phyloP scores from a whole-genome alignment of 345 rosid species.

The Carallia pectinifolia region DNA sequence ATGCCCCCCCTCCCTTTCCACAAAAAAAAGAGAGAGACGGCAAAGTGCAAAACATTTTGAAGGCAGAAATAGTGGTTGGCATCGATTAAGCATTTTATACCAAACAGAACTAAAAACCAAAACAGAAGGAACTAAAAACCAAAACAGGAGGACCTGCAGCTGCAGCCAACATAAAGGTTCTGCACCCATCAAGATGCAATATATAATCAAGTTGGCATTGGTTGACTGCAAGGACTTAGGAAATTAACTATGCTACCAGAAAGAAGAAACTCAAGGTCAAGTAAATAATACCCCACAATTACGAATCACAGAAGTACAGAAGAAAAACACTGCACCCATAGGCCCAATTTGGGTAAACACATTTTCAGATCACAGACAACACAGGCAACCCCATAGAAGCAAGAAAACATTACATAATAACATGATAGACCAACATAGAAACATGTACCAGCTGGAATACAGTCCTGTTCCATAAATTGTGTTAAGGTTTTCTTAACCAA shows the following conservation, averaged over 20 bases:
- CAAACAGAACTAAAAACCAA: constrained; percentile 13
- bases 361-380: neutral
- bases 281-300: neutral
- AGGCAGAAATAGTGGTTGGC: neutral
- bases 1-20: neutral
- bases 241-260: neutral
- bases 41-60: neutral
- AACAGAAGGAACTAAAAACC: constrained; percentile 11
- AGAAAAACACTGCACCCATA: too few species aligned
- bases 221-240: neutral
- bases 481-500: neutral
- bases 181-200: neutral
- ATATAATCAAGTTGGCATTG: constrained; percentile 3
- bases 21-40: neutral
- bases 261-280: neutral
- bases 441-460: neutral
- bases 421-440: neutral
- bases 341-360: neutral
- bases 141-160: constrained; percentile 8
- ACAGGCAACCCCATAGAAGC: neutral
- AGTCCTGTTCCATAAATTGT: neutral
- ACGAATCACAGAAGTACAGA: too few species aligned
- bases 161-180: constrained; percentile 1
- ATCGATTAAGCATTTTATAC: neutral
- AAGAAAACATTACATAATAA: neutral